These are phyloP conservation scores for Cynanchum wilfordii DNA, from an alignment of 257 asterid genomes.

Conservation along the genomic window DNA sequence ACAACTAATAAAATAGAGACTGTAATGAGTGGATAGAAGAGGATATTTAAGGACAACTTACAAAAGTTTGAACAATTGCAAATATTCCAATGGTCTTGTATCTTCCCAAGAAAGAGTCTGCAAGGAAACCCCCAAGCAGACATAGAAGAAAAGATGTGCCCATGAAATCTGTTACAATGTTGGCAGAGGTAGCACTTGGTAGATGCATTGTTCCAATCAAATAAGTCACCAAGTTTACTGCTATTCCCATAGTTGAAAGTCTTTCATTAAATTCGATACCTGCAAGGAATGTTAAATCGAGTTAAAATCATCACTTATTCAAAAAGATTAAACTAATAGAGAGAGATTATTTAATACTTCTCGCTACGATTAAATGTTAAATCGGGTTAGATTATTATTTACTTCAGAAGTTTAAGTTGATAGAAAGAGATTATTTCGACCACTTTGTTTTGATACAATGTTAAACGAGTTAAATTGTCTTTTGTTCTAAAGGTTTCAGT, in stretches of 20 bases:
- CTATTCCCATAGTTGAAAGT: conserved; percentile 43
- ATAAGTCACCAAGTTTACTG: conserved; percentile 42
- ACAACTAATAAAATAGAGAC: too few species aligned
- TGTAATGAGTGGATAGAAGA: too few species aligned
- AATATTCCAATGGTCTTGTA: conserved; percentile 31
- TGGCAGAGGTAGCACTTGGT: conserved; percentile 40
- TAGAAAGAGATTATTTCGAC: too few species aligned
- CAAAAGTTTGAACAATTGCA: conserved; percentile 30
- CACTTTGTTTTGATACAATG: too few species aligned
- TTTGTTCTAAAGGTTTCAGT: too few species aligned
- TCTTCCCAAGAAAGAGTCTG: conserved; percentile 45
- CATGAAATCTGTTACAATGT: conserved; percentile 39
- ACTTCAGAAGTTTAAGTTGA: too few species aligned
- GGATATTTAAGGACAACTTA: conserved; percentile 7
- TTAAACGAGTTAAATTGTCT: too few species aligned
- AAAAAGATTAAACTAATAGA: too few species aligned
- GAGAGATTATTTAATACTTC: too few species aligned
- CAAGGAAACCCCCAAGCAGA: conserved; percentile 44
- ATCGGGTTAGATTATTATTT: too few species aligned
- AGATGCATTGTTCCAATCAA: conserved; percentile 42
- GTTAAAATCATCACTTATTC: too few species aligned
- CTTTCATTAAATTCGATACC: conserved; percentile 41
- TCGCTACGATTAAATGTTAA: too few species aligned
- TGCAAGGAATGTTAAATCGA: not conserved
- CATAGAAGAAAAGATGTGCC: conserved; percentile 37